Base-by-base conservation (phyloP, 192 early-diverging fungal genomes). In the Lunasporangiospora selenospora region DNA sequence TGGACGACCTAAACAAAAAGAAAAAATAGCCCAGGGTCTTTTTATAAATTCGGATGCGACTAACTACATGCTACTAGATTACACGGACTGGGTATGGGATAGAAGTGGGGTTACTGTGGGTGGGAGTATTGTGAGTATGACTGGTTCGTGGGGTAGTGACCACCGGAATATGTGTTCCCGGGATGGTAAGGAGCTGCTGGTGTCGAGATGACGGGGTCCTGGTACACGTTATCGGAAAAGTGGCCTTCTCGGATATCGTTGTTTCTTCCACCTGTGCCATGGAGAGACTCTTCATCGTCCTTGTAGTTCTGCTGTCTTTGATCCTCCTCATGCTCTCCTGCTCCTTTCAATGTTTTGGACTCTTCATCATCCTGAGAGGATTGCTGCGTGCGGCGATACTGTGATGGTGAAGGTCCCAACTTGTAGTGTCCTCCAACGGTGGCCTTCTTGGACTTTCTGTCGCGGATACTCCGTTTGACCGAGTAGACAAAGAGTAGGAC, bases 311-410 rank as follows among this genome's bases (percentile, higher is more conserved):
- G 38, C 19, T 6, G 41, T 6, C 56, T 38, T 16, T 9, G 34
- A 8, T 46, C 53, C 26, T 66, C 64, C 40, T 66, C 64, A 26
- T 66, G 64, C 16, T 66, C 64, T 31, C 64, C 64, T 36, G 64
- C 64, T 13, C 64, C 64, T 30, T 66, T 66, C 0, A 66, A 33
- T 16, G 16, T 41, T 40, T 58, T 66, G 38, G 21, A 46, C 37
- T 66, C 64, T 26, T 66, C 64, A 0, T 30, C 27, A 4, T 57
- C 64, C 55, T 66, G n/a, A n/a, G n/a, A n/a, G n/a, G n/a, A n/a
- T n/a, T n/a, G 57, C 18, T 66, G 47, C 4, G 45, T 31, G 11
- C 48, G 46, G 9, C 54, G 45, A 33, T 66, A 66, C 31, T 66
- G 64, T 10, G 64, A 66, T 2, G 48, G 48, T 13, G 64, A 58